A percentile compares a stretch with the other conserved stretches of the same genome.
These are phyloP conservation scores for Yamadazyma siamensis DNA, from an alignment of 1,139 yeast genomes.

Conservation along the genomic window DNA sequence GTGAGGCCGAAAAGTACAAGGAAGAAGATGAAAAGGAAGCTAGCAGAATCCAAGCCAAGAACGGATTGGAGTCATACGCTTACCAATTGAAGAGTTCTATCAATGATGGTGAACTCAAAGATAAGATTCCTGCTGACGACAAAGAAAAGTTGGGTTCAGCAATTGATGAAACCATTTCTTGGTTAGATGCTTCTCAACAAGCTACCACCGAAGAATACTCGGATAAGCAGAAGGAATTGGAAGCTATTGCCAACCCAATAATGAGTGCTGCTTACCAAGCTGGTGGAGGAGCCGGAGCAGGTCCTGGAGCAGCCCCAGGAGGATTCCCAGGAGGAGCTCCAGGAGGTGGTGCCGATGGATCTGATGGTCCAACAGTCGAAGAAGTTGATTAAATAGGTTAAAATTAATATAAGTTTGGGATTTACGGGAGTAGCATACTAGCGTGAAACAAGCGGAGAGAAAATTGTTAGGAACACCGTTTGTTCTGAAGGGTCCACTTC, in stretches of 20 bases:
- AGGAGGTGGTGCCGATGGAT: conserved; percentile 31
- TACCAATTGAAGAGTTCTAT: conserved; percentile 69
- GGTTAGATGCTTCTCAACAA: conserved; percentile 51
- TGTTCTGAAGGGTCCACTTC: no score
- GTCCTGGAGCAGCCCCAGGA: conserved; percentile 44
- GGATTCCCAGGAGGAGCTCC: conserved; percentile 27
- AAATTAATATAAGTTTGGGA: neutral
- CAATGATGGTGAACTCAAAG: conserved; percentile 47
- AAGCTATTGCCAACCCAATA: conserved; percentile 61
- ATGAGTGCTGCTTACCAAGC: conserved; percentile 59
- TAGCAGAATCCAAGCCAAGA: conserved; percentile 56
- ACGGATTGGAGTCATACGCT: conserved; percentile 85
- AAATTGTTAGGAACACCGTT: no score
- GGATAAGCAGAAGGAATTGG: conserved; percentile 66
- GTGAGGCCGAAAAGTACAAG: conserved; percentile 41
- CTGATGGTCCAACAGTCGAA: conserved; percentile 67
- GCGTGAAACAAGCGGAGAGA: no score
- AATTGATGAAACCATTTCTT: conserved; percentile 41
- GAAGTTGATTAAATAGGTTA: conserved; percentile 55
- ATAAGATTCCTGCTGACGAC: conserved; percentile 47
- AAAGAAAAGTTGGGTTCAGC: conserved; percentile 42
- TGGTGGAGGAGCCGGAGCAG: conserved; percentile 46
- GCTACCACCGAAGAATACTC: conserved; percentile 53
- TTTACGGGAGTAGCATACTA: neutral
- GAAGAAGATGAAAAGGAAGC: conserved; percentile 40